Conservation (phyloP, 83 land plant species). For the Diphasiastrum complanatum region DNA sequence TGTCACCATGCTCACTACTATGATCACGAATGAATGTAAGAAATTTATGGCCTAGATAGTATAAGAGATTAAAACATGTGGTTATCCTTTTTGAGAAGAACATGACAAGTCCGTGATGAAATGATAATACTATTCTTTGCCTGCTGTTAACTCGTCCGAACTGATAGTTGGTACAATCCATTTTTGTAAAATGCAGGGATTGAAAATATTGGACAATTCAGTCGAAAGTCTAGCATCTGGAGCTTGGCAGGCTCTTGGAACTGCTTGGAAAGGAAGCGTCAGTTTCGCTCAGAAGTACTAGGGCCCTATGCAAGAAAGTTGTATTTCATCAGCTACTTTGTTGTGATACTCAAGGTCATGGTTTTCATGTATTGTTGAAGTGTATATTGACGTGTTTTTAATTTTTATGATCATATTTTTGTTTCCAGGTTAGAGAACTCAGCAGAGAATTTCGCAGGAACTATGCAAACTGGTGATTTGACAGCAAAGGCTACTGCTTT, state of each 20-base stretch:
- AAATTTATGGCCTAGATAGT: too few relatives aligned
- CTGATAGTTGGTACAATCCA: not conserved
- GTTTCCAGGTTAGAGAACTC: slow-evolving; percentile 64
- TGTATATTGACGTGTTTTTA: not conserved
- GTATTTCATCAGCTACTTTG: not conserved
- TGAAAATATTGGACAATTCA: slow-evolving; percentile 78
- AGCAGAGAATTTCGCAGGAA: slow-evolving; percentile 61
- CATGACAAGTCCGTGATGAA: too few relatives aligned
- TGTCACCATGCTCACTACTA: too few relatives aligned
- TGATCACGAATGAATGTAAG: too few relatives aligned
- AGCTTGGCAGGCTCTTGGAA: slow-evolving; percentile 91
- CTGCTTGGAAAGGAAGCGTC: slow-evolving; percentile 79
- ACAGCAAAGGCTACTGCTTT: slow-evolving; percentile 45
- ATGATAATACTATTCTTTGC: too few relatives aligned
- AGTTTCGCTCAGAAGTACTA: slow-evolving; percentile 63
- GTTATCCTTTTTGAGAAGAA: too few relatives aligned
- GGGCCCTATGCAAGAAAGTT: slow-evolving; percentile 3
- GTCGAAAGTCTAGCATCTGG: slow-evolving; percentile 92
- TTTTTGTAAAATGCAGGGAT: slow-evolving; percentile 48
- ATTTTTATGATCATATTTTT: slow-evolving; percentile 1
- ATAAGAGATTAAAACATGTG: too few relatives aligned
- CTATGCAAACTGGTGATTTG: slow-evolving; percentile 55
- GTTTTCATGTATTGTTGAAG: not conserved
- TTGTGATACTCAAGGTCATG: too few relatives aligned
- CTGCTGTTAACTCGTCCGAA: too few relatives aligned